Conservation (phyloP, 2,329 filamentous ascomycete genomes). For the Purpureocillium lavendulum region DNA sequence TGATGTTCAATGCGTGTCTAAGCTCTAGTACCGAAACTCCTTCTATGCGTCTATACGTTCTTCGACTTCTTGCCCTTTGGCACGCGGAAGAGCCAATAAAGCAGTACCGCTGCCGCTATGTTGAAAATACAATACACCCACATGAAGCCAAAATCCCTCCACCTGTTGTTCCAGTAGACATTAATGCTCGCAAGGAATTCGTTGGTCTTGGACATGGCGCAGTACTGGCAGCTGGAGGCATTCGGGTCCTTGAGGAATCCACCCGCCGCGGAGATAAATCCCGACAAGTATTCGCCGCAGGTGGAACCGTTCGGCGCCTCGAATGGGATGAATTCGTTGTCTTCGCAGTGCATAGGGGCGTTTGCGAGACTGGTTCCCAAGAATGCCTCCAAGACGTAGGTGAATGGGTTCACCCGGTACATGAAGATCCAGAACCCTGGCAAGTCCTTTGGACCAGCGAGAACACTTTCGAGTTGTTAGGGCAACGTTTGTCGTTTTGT, state of each 20-base stretch:
- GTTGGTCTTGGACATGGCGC: too few species aligned
- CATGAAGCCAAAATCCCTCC: too few species aligned
- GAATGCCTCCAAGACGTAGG: slow-evolving; percentile 63
- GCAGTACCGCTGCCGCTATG: too few species aligned
- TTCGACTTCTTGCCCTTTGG: too few species aligned
- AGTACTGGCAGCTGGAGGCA: too few species aligned
- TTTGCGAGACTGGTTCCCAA: slow-evolving; percentile 56
- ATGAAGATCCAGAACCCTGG: slow-evolving; percentile 72
- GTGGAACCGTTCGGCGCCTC: slow-evolving; percentile 43
- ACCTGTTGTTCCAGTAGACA: too few species aligned
- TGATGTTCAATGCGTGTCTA: too few species aligned
- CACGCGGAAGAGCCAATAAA: too few species aligned
- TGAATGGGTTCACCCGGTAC: slow-evolving; percentile 66
- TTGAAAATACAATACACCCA: too few species aligned
- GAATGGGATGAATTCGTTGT: slow-evolving; percentile 57
- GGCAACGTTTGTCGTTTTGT: not conserved
- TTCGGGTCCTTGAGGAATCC: slow-evolving; percentile 30
- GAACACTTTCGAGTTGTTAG: slow-evolving; percentile 34
- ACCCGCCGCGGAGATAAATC: slow-evolving; percentile 34
- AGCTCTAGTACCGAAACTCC: too few species aligned
- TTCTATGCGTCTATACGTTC: too few species aligned
- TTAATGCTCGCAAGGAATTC: too few species aligned
- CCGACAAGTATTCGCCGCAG: slow-evolving; percentile 46
- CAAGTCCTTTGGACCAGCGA: slow-evolving; percentile 51
- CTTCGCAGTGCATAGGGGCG: slow-evolving; percentile 49